phyloP scores from a whole-genome alignment of 2,329 filamentous ascomycete genomes.

The Fusarium coffeatum region DNA sequence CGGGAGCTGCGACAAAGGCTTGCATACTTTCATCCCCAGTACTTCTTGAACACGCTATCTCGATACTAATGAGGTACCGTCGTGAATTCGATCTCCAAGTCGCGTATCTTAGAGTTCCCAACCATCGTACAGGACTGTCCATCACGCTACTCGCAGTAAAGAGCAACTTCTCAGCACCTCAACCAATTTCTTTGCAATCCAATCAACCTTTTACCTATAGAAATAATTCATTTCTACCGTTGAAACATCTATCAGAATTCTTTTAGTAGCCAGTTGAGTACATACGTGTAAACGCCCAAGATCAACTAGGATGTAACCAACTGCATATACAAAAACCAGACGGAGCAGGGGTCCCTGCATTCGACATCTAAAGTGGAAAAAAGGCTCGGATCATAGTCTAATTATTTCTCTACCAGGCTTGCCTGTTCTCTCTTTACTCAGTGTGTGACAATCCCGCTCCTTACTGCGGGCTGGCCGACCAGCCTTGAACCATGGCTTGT shows the following conservation, averaged over 20 bases:
- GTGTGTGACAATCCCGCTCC: background rate
- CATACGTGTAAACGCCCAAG: background rate
- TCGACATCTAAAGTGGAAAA: background rate
- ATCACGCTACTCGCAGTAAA: background rate
- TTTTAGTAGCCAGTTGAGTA: background rate
- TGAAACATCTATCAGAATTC: background rate
- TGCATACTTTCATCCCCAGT: accelerated
- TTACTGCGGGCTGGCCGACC: background rate
- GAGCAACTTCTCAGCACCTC: background rate
- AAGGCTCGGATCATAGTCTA: background rate
- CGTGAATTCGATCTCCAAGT: background rate
- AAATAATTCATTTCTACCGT: accelerated
- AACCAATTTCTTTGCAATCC: background rate
- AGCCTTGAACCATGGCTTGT: background rate
- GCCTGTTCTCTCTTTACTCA: background rate
- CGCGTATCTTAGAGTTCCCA: background rate
- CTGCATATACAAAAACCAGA: conserved; percentile 5
- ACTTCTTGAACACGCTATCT: too few species aligned
- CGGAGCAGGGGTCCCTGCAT: background rate
- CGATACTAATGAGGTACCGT: background rate
- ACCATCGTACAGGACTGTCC: too few species aligned
- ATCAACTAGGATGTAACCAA: conserved; percentile 7
- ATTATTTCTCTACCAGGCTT: accelerated
- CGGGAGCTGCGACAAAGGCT: background rate
- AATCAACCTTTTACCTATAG: background rate